These are phyloP conservation scores for Fusarium continuum DNA, from an alignment of 2,329 filamentous ascomycete species.

Conservation along the genomic window DNA sequence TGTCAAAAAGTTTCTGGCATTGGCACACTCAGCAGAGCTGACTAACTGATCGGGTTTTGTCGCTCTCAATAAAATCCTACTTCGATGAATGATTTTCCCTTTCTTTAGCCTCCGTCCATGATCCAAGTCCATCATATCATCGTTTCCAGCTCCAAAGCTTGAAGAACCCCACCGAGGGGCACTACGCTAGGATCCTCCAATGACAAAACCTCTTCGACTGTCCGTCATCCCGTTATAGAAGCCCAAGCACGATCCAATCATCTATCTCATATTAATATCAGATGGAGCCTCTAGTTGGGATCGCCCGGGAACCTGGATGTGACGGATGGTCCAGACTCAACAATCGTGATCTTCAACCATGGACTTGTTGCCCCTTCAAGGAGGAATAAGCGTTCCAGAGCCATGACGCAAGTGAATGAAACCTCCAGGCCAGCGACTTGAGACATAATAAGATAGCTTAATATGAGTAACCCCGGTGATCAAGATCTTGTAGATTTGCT, in stretches of 20 bases:
- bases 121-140: constrained; percentile 23
- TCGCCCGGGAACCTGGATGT: constrained; percentile 28
- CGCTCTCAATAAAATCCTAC: not conserved
- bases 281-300: constrained; percentile 24
- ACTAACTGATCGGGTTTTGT: not conserved
- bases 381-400: constrained; percentile 21
- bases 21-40: constrained; percentile 1
- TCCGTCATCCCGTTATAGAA: constrained; percentile 24
- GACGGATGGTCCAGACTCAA: constrained; percentile 17
- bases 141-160: constrained; percentile 7
- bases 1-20: constrained; percentile 19
- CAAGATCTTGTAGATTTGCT: not conserved
- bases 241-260: constrained; percentile 35
- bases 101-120: not conserved
- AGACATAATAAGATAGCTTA: not conserved
- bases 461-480: not conserved
- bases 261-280: constrained; percentile 27
- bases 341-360: constrained; percentile 33
- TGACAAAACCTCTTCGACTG: constrained; percentile 16
- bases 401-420: constrained; percentile 20
- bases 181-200: constrained; percentile 18
- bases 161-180: constrained; percentile 38
- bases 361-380: constrained; percentile 17
- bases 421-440: not conserved
- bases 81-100: not conserved